phyloP scores from a whole-genome alignment of 1,139 yeast genomes.

The Kodamaea alishanica region DNA sequence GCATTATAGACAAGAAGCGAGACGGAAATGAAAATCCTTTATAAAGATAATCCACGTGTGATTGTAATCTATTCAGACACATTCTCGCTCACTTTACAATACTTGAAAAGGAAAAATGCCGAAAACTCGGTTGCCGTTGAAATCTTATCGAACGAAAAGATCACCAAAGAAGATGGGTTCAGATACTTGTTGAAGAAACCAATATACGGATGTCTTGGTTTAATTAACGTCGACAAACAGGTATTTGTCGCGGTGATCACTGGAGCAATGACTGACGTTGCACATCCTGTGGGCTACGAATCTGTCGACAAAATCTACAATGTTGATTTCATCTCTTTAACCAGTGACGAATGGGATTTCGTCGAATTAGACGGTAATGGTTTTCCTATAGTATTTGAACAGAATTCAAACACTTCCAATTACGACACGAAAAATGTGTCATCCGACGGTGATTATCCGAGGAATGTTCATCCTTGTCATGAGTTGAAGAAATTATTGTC shows the following conservation, averaged over 20 bases:
- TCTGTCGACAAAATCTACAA: slow-evolving; percentile 74
- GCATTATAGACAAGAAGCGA: background rate
- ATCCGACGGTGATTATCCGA: slow-evolving; percentile 20
- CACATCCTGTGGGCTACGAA: slow-evolving; percentile 76
- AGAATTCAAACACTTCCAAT: slow-evolving; percentile 2
- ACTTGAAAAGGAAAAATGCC: slow-evolving; percentile 20
- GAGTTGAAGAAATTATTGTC: slow-evolving; percentile 72
- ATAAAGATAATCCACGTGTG: slow-evolving; percentile 50
- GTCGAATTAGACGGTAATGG: slow-evolving; percentile 63
- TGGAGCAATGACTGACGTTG: slow-evolving; percentile 68
- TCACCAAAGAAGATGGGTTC: slow-evolving; percentile 41
- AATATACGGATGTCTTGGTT: slow-evolving; percentile 79
- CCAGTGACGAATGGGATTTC: slow-evolving; percentile 76
- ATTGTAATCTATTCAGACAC: slow-evolving; percentile 51
- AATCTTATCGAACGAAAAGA: slow-evolving; percentile 38
- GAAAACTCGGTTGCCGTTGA: slow-evolving; percentile 51
- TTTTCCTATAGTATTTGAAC: slow-evolving; percentile 35
- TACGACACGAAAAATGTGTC: slow-evolving; percentile 1
- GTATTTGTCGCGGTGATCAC: slow-evolving; percentile 79
- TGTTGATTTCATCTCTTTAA: slow-evolving; percentile 81
- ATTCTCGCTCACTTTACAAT: slow-evolving; percentile 49
- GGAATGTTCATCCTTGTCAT: slow-evolving; percentile 76
- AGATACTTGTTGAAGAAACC: slow-evolving; percentile 52
- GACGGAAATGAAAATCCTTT: slow-evolving; percentile 44
- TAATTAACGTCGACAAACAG: slow-evolving; percentile 64